phyloP scores from a whole-genome alignment of 306 rosid species.

The Sicyos baderoa region DNA sequence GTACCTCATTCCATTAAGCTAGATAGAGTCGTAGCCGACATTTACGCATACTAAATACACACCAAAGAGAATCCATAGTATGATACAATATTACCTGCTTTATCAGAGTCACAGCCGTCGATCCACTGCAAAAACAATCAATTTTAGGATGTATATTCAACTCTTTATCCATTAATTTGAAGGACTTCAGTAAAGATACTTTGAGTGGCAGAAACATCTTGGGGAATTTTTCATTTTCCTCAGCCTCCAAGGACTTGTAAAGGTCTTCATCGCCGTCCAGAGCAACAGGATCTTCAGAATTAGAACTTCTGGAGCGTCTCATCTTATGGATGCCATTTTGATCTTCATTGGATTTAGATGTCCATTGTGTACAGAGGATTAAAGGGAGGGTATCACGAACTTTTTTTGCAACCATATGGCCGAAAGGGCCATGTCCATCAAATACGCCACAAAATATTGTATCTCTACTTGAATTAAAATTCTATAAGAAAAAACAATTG shows the following conservation, averaged over 20 bases:
- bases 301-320: constrained; percentile 18
- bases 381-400: constrained; percentile 45
- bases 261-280: constrained; percentile 32
- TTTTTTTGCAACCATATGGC: constrained; percentile 46
- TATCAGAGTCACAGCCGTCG: constrained; percentile 38
- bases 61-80: not conserved
- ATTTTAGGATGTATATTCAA: constrained; percentile 35
- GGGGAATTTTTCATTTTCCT: constrained; percentile 29
- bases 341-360: constrained; percentile 25
- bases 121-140: constrained; percentile 51
- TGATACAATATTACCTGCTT: constrained; percentile 34
- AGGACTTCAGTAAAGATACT: constrained; percentile 35
- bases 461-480: constrained; percentile 33
- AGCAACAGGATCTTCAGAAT: constrained; percentile 26
- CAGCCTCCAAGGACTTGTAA: constrained; percentile 26
- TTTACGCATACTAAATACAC: not conserved
- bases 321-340: constrained; percentile 15
- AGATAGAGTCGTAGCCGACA: not conserved
- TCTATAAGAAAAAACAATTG: constrained; percentile 21
- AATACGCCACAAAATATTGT: constrained; percentile 48
- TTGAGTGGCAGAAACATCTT: constrained; percentile 35
- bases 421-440: constrained; percentile 54
- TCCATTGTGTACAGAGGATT: constrained; percentile 37
- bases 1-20: not conserved
- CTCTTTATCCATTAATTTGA: constrained; percentile 48